phyloP scores from a whole-genome alignment of 129 eudicot species.

The Flaveria trinervia region DNA sequence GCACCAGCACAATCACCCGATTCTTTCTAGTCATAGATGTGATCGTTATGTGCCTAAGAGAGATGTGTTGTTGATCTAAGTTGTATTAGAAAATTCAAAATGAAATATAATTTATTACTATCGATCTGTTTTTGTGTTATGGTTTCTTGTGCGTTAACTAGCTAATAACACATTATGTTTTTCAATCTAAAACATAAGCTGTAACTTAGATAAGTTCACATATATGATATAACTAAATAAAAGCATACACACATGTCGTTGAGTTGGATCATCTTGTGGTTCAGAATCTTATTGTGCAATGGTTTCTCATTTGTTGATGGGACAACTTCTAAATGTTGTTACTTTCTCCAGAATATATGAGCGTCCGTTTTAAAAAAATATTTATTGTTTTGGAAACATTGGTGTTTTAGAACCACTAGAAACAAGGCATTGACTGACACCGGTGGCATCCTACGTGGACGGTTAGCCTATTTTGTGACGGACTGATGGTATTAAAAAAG shows the following conservation, averaged over 20 bases:
- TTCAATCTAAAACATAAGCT: not conserved
- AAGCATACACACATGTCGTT: not conserved
- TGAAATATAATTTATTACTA: not conserved
- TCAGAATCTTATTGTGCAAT: not conserved
- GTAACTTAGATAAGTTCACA: not conserved
- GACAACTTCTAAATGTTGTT: not conserved
- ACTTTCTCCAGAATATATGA: no score
- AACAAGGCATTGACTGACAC: no score
- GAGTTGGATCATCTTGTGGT: not conserved
- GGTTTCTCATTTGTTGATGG: no score
- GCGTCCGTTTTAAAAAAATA: no score
- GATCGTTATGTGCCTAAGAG: not conserved
- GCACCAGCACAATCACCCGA: conserved; percentile 22
- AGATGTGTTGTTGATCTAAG: not conserved
- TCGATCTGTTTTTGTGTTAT: conserved; percentile 1
- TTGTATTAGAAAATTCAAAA: not conserved
- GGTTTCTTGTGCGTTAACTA: not conserved
- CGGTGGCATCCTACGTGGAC: no score
- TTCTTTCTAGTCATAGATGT: conserved; percentile 9
- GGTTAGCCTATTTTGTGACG: no score
- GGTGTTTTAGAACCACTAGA: no score
- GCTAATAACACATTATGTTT: not conserved
- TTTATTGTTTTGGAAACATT: no score
- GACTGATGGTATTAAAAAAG: no score
- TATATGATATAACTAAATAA: not conserved